These are phyloP conservation scores for Yamadazyma takamatsuzukensis DNA, from an alignment of 805 yeast species.

Conservation along the genomic window DNA sequence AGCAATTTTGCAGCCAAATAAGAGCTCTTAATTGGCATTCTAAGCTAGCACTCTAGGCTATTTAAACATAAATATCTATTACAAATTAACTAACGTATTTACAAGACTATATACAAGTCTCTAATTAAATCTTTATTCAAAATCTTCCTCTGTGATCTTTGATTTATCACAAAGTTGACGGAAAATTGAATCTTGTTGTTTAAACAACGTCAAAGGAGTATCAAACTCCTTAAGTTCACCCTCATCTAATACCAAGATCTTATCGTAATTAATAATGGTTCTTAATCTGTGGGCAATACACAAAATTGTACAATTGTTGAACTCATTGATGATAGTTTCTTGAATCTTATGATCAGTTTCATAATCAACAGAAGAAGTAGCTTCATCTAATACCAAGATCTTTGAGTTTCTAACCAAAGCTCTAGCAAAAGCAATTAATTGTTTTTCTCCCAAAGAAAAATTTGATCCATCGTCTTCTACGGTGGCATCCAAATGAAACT, in stretches of 20 bases:
- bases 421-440: slow-evolving; percentile 74
- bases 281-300: slow-evolving; percentile 86
- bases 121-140: no score
- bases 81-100: no score
- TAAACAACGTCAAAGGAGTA: slow-evolving; percentile 62
- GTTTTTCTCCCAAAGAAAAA: slow-evolving; percentile 73
- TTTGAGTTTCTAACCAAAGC: slow-evolving; percentile 74
- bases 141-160: slow-evolving; percentile 41
- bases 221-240: slow-evolving; percentile 75
- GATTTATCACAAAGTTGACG: slow-evolving; percentile 63
- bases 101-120: no score
- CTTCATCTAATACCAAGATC: slow-evolving; percentile 80
- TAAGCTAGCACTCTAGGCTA: no score
- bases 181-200: slow-evolving; percentile 50
- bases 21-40: no score
- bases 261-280: slow-evolving; percentile 69
- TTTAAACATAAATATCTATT: no score
- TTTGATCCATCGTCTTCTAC: slow-evolving; percentile 69
- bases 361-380: slow-evolving; percentile 75
- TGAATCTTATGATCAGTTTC: slow-evolving; percentile 82
- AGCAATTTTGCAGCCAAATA: no score
- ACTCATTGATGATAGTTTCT: slow-evolving; percentile 61
- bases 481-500: slow-evolving; percentile 37
- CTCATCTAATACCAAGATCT: slow-evolving; percentile 75
- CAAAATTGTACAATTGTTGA: slow-evolving; percentile 65